A percentile compares a stretch with the other conserved stretches of the same genome.
These are phyloP conservation scores for Dactylellina cionopaga DNA, from an alignment of 2,329 filamentous ascomycete species.

Conservation along the genomic window DNA sequence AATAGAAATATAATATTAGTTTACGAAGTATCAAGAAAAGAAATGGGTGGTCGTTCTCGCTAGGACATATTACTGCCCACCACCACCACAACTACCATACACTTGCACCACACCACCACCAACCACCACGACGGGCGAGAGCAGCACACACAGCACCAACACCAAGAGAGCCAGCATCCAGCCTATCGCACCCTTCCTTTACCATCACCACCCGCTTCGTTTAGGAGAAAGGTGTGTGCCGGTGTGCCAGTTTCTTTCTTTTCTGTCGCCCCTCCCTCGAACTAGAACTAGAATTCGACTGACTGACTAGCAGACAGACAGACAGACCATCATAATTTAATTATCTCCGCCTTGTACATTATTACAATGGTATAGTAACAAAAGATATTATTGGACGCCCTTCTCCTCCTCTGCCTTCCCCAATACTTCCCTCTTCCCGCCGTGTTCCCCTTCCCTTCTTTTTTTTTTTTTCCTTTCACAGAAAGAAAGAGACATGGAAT, in stretches of 20 bases:
- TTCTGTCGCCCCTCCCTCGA: neutral
- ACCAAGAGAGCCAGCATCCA: constrained; percentile 13
- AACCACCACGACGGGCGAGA: too few species aligned
- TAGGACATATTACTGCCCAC: too few species aligned
- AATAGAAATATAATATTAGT: too few species aligned
- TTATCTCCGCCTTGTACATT: constrained; percentile 50
- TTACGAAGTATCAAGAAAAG: too few species aligned
- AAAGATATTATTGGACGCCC: constrained; percentile 51
- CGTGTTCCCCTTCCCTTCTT: neutral
- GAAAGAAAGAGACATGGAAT: neutral
- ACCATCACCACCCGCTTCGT: constrained; percentile 41
- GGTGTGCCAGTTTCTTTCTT: neutral
- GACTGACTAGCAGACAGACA: neutral
- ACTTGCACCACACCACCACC: too few species aligned
- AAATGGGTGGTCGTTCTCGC: too few species aligned
- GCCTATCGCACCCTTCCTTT: constrained; percentile 41
- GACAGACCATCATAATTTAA: constrained; percentile 1
- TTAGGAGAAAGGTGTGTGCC: neutral
- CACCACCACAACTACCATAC: too few species aligned
- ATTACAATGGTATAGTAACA: too few species aligned
- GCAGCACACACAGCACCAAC: constrained; percentile 9
- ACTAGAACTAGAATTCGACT: too few species aligned
- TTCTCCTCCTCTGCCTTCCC: too few species aligned
- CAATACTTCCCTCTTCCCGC: constrained; percentile 4
- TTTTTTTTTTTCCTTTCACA: constrained; percentile 8